A percentile compares a stretch with the other conserved stretches of the same genome.
These are phyloP conservation scores for Cicer cuneatum DNA, from an alignment of 306 rosid genomes.

Conservation along the genomic window DNA sequence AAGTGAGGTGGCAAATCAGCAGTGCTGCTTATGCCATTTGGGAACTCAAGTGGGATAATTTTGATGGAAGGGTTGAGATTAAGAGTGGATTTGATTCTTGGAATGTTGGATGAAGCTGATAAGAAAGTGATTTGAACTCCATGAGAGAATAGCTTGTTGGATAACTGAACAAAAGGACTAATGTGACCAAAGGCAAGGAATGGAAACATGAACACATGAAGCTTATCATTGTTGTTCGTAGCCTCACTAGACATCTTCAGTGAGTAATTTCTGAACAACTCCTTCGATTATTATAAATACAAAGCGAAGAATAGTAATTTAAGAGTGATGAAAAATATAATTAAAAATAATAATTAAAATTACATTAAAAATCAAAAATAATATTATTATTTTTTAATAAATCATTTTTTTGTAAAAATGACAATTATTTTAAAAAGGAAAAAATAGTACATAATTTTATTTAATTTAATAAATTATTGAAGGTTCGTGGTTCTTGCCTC, in stretches of 20 bases:
- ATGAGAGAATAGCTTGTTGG: conserved; percentile 59
- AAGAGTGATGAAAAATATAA: no score
- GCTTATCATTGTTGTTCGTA: not conserved
- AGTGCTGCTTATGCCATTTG: conserved; percentile 42
- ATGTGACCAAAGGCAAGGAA: conserved; percentile 64
- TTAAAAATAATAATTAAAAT: no score
- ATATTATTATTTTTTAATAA: no score
- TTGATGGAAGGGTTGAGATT: conserved; percentile 40
- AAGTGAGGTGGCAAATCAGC: conserved; percentile 48
- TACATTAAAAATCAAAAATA: no score
- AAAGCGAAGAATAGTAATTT: no score
- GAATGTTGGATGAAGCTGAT: conserved; percentile 49
- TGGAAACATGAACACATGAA: conserved; percentile 60
- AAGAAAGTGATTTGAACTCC: conserved; percentile 55
- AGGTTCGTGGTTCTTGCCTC: no score
- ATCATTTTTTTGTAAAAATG: no score
- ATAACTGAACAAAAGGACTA: conserved; percentile 58
- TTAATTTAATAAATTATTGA: no score
- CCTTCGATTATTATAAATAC: no score
- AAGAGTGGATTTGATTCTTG: conserved; percentile 46
- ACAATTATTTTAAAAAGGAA: no score
- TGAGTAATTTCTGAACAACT: no score
- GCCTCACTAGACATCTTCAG: conserved; percentile 4
- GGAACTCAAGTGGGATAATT: conserved; percentile 49
- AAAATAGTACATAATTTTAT: no score